Evolutionary conservation across 148 eudicot species (phyloP).

Genomic region (Diospyros lotus): DNA sequence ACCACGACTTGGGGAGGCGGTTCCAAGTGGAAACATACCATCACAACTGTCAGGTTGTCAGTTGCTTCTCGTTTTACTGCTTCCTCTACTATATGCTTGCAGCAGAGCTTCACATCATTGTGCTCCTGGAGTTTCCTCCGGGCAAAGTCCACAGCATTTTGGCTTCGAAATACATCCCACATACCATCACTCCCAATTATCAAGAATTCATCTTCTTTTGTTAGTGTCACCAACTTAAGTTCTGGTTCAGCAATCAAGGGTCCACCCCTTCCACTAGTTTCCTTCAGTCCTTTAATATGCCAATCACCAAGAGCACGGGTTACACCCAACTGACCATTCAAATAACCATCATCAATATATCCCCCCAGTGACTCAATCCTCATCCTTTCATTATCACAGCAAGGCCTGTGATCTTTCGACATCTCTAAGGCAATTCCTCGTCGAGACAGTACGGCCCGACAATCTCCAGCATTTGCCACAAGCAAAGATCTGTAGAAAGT

Average conservation of each 20-base stretch:
- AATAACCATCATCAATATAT: constrained; percentile 66
- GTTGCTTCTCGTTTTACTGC: constrained; percentile 56
- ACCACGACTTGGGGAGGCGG: constrained; percentile 53
- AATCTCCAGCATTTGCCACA: constrained; percentile 97
- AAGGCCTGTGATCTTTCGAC: constrained; percentile 92
- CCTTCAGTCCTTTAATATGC: constrained; percentile 85
- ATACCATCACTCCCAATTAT: constrained; percentile 83
- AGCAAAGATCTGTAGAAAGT: constrained; percentile 72
- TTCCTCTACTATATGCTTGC: constrained; percentile 72
- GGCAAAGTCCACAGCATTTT: constrained; percentile 85
- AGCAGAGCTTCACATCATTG: constrained; percentile 68
- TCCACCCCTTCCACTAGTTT: constrained; percentile 37
- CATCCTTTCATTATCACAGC: constrained; percentile 50
- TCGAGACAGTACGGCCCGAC: constrained; percentile 83
- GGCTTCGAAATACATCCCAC: constrained; percentile 89
- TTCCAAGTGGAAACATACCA: constrained; percentile 75
- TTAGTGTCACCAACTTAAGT: constrained; percentile 56
- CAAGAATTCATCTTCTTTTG: constrained; percentile 79
- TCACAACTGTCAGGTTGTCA: constrained; percentile 77
- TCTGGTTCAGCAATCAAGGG: constrained; percentile 89
- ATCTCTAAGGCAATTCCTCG: constrained; percentile 70
- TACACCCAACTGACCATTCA: constrained; percentile 81
- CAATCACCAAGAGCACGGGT: constrained; percentile 91
- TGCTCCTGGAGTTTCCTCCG: constrained; percentile 65
- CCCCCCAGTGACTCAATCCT: constrained; percentile 90